Percentiles rank a stretch among this genome's conserved stretches.
These are phyloP conservation scores for Alternaria sp. DNA, from an alignment of 2,329 filamentous ascomycete genomes.

Conservation along the genomic window DNA sequence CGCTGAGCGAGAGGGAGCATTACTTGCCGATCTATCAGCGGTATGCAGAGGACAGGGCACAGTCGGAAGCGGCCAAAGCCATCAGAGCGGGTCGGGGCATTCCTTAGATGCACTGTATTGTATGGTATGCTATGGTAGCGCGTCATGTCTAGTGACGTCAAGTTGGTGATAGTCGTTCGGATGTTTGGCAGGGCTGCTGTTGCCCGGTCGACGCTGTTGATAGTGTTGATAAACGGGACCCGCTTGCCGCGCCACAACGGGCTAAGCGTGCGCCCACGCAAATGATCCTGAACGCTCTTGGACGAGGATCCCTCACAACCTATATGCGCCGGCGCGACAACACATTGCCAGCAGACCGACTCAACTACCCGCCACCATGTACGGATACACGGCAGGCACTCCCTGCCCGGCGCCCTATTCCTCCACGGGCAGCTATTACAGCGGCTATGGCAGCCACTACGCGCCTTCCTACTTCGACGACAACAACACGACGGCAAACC, in stretches of 20 bases:
- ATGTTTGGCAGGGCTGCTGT: conserved; percentile 8
- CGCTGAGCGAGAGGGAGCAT: conserved; percentile 69
- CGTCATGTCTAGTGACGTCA: conserved; percentile 7
- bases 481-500: conserved; percentile 45
- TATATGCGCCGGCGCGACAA: conserved; percentile 28
- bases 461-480: conserved; percentile 38
- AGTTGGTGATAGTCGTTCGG: not conserved
- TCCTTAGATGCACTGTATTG: conserved; percentile 52
- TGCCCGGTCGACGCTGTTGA: conserved; percentile 16
- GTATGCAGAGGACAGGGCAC: conserved; percentile 56
- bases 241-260: conserved; percentile 15
- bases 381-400: conserved; percentile 44
- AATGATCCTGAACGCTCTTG: conserved; percentile 17
- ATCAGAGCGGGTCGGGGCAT: conserved; percentile 65
- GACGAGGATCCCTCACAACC: conserved; percentile 4
- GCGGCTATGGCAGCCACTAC: conserved; percentile 36
- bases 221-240: conserved; percentile 12
- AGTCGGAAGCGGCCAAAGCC: conserved; percentile 57
- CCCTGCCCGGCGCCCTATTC: conserved; percentile 45
- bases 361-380: conserved; percentile 30
- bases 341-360: conserved; percentile 5
- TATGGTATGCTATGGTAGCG: not conserved
- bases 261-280: conserved; percentile 18
- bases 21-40: conserved; percentile 71
- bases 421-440: conserved; percentile 33